phyloP scores from a whole-genome alignment of 345 rosid genomes.

The Sonneratia caseolaris region DNA sequence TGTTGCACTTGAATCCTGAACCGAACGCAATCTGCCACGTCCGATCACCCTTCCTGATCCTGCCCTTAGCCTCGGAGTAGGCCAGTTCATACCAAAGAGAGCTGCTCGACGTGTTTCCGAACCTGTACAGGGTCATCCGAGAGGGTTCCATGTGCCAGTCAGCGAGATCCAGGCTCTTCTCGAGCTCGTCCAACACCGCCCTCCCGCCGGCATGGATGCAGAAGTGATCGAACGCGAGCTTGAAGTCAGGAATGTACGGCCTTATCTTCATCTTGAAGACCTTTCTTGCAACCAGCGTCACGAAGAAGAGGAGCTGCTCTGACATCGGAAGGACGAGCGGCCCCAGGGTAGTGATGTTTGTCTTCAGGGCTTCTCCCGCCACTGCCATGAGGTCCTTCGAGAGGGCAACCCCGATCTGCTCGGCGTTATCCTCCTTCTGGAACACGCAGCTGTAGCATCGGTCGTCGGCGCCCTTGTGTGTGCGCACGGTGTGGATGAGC shows the following conservation, averaged over 20 bases:
- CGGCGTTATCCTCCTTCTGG: conserved; percentile 42
- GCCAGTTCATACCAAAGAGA: conserved; percentile 73
- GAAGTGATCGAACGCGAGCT: conserved; percentile 65
- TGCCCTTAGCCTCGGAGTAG: conserved; percentile 55
- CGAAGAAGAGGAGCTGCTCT: conserved; percentile 40
- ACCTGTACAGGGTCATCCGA: conserved; percentile 61
- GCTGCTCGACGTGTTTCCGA: conserved; percentile 66
- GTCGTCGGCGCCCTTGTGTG: conserved; percentile 50
- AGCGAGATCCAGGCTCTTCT: conserved; percentile 45
- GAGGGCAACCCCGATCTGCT: conserved; percentile 33
- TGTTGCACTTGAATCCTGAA: conserved; percentile 72
- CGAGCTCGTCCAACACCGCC: conserved; percentile 56
- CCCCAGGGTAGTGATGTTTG: conserved; percentile 53
- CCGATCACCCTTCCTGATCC: conserved; percentile 52
- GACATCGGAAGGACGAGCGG: conserved; percentile 57
- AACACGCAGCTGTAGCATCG: conserved; percentile 36
- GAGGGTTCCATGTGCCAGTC: conserved; percentile 75
- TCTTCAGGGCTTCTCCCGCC: conserved; percentile 58
- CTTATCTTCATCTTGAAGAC: conserved; percentile 34
- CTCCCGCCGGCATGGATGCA: conserved; percentile 66
- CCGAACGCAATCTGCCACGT: conserved; percentile 71
- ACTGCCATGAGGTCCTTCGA: conserved; percentile 49
- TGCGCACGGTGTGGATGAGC: conserved; percentile 43
- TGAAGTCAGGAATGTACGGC: conserved; percentile 57
- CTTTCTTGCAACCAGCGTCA: conserved; percentile 28